Evolutionary conservation across 179 eudicot species (phyloP).

Genomic region (Beta lomatogona): DNA sequence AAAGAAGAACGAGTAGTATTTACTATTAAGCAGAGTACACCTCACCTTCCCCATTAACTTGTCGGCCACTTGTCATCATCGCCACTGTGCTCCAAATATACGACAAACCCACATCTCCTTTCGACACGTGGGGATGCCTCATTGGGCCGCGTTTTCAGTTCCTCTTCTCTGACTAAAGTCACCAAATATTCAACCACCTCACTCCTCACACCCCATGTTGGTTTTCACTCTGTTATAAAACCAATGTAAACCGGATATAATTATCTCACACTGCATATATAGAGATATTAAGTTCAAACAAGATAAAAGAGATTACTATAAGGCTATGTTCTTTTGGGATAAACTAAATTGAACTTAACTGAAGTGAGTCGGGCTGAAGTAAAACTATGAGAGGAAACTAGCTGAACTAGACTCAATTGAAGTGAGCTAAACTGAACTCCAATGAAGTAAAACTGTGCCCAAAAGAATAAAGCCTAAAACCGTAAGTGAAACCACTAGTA

Average conservation of each 20-base stretch:
- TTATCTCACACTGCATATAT: too few species aligned
- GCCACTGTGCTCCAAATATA: conserved; percentile 26
- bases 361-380: too few species aligned
- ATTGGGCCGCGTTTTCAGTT: conserved; percentile 24
- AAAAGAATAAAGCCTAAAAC: too few species aligned
- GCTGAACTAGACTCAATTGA: too few species aligned
- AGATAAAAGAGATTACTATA: too few species aligned
- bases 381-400: too few species aligned
- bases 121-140: conserved; percentile 22
- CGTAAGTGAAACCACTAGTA: too few species aligned
- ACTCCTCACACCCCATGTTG: neutral
- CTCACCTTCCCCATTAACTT: conserved; percentile 42
- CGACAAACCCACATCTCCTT: conserved; percentile 25
- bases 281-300: too few species aligned
- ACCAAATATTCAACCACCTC: neutral
- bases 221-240: neutral
- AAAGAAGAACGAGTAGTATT: neutral
- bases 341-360: too few species aligned
- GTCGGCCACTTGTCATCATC: conserved; percentile 51
- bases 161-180: conserved; percentile 20
- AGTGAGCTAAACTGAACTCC: too few species aligned
- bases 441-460: too few species aligned
- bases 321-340: too few species aligned
- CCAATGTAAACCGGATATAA: neutral
- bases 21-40: conserved; percentile 25